A percentile compares a stretch with the other conserved stretches of the same genome.
These are phyloP conservation scores for Solanum infundibuliforme DNA, from an alignment of 257 asterid genomes.

Conservation along the genomic window DNA sequence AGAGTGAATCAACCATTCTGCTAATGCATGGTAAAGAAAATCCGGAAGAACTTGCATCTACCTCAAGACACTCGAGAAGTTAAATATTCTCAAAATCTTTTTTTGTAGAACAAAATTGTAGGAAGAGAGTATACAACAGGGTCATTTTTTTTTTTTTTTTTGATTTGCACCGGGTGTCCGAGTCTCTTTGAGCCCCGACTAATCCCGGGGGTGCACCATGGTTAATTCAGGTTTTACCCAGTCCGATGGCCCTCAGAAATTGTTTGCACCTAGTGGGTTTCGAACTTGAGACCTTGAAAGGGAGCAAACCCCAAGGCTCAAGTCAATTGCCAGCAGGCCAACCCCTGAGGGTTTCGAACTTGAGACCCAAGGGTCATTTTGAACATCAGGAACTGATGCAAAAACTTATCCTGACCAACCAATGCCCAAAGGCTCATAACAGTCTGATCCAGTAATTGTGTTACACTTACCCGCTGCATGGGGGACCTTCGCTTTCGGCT, in stretches of 20 bases:
- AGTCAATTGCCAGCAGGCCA: too few relatives aligned
- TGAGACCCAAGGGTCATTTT: background rate
- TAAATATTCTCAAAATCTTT: background rate
- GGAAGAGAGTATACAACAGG: background rate
- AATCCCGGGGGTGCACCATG: too few relatives aligned
- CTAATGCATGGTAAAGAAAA: background rate
- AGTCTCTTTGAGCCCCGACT: too few relatives aligned
- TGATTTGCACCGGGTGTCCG: too few relatives aligned
- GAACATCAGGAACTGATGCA: background rate
- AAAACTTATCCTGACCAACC: background rate
- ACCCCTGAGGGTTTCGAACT: too few relatives aligned
- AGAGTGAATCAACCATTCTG: constrained; percentile 1
- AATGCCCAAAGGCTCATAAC: background rate
- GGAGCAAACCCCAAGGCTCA: too few relatives aligned
- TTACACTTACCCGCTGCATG: constrained; percentile 78
- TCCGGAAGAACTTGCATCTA: background rate
- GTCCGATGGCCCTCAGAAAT: too few relatives aligned
- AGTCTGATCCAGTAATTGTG: background rate
- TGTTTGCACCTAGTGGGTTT: too few relatives aligned
- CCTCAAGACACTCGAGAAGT: background rate
- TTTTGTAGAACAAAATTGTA: background rate
- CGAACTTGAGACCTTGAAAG: too few relatives aligned
- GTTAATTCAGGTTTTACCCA: too few relatives aligned
- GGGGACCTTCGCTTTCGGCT: constrained; percentile 82
- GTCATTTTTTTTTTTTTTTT: too few relatives aligned